Evolutionary conservation across 75 land plant species (phyloP).

Genomic region (Chamaecyparis obtusa): DNA sequence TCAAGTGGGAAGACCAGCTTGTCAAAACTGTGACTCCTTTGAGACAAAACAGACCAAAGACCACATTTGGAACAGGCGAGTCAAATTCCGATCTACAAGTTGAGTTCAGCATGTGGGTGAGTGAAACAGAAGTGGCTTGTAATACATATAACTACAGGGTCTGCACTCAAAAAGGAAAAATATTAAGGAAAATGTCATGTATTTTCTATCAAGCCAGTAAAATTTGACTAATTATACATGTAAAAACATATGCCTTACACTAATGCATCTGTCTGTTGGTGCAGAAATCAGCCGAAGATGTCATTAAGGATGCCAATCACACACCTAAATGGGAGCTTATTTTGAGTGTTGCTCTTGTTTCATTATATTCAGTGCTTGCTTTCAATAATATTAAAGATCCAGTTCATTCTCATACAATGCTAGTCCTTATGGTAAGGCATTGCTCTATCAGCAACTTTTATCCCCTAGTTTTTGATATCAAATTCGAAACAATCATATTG

Average conservation of each 20-base stretch:
- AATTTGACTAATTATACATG: neutral
- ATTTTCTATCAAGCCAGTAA: neutral
- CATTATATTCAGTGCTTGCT: constrained; percentile 26
- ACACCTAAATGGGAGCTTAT: constrained; percentile 39
- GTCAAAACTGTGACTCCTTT: constrained; percentile 18
- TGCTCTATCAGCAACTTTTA: neutral
- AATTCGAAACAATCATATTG: neutral
- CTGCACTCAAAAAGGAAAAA: neutral
- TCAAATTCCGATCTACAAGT: constrained; percentile 32
- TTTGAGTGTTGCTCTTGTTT: constrained; percentile 32
- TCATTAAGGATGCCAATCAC: constrained; percentile 37
- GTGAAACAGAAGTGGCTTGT: constrained; percentile 8
- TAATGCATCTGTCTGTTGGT: neutral
- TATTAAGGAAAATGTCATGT: neutral
- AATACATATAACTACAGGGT: neutral
- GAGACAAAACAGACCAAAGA: constrained; percentile 16
- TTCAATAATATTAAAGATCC: constrained; percentile 40
- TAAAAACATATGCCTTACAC: neutral
- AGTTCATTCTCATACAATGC: constrained; percentile 40
- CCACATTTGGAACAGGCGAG: constrained; percentile 24
- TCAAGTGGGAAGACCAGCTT: constrained; percentile 30
- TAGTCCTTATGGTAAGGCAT: constrained; percentile 33
- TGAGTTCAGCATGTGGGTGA: constrained; percentile 43
- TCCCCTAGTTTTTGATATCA: neutral
- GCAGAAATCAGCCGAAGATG: constrained; percentile 42